A percentile compares a stretch with the other conserved stretches of the same genome.
Evolutionary conservation across 2,329 filamentous ascomycete genomes (phyloP).

Genomic region (Fusarium torreyae): DNA sequence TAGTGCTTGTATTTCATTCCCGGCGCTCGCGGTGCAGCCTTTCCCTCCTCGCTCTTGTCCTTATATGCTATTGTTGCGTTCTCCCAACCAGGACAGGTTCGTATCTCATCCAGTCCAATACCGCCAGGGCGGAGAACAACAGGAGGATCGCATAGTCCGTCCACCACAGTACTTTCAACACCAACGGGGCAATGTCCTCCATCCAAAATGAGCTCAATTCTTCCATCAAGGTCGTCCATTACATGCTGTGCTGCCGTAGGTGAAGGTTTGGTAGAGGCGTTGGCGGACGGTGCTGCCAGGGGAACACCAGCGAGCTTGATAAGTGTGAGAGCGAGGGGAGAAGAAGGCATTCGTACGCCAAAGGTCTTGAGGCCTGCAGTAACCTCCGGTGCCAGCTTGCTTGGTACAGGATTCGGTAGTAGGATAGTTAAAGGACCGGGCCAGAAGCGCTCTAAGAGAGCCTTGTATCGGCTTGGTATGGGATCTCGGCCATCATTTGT

Average conservation of each 20-base stretch:
- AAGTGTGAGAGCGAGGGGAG: slow-evolving; percentile 87
- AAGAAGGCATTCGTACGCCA: slow-evolving; percentile 90
- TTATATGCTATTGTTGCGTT: slow-evolving; percentile 82
- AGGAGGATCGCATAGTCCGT: slow-evolving; percentile 86
- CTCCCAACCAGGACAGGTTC: slow-evolving; percentile 84
- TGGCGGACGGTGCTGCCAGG: slow-evolving; percentile 92
- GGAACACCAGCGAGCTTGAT: slow-evolving; percentile 84
- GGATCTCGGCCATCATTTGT: slow-evolving; percentile 52
- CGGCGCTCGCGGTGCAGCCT: slow-evolving; percentile 81
- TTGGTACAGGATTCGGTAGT: slow-evolving; percentile 79
- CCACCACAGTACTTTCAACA: slow-evolving; percentile 97
- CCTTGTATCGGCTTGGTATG: slow-evolving; percentile 82
- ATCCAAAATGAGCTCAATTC: slow-evolving; percentile 89
- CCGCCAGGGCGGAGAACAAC: slow-evolving; percentile 89
- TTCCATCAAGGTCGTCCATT: slow-evolving; percentile 83
- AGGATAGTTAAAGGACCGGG: slow-evolving; percentile 94
- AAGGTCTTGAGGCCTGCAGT: slow-evolving; percentile 89
- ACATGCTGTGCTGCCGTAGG: slow-evolving; percentile 94
- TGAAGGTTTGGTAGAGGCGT: slow-evolving; percentile 92
- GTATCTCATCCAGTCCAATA: slow-evolving; percentile 84
- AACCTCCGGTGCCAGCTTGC: slow-evolving; percentile 87
- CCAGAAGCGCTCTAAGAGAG: slow-evolving; percentile 89
- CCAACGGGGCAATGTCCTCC: slow-evolving; percentile 90
- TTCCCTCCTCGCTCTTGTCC: slow-evolving; percentile 78
- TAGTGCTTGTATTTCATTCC: slow-evolving; percentile 99